Evolutionary conservation across 768 basidiomycete species (phyloP).

Genomic region (Suillus americanus): DNA sequence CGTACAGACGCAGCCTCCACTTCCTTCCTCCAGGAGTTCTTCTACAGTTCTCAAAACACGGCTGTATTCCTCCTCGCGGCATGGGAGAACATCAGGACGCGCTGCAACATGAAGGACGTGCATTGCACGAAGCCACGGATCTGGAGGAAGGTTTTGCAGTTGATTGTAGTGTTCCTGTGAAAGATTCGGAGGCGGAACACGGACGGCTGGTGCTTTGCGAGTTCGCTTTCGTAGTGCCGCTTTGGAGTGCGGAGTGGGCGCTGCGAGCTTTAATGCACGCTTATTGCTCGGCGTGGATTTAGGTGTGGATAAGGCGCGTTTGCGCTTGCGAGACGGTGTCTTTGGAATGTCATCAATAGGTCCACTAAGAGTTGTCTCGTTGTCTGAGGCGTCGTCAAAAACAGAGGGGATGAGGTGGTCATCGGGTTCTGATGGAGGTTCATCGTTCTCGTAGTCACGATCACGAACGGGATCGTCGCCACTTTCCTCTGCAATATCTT

Average conservation of each 20-base stretch:
- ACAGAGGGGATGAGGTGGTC: conserved; percentile 20
- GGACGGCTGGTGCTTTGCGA: conserved; percentile 30
- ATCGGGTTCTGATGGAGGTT: conserved; percentile 17
- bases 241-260: conserved; percentile 78
- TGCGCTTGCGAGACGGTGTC: conserved; percentile 59
- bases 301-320: conserved; percentile 31
- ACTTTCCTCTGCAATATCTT: conserved; percentile 22
- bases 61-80: conserved; percentile 83
- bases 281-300: conserved; percentile 36
- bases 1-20: conserved; percentile 94
- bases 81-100: conserved; percentile 86
- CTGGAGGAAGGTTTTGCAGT: conserved; percentile 56
- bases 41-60: conserved; percentile 75
- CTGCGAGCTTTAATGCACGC: conserved; percentile 43
- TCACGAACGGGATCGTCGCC: conserved; percentile 7
- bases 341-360: conserved; percentile 34
- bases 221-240: conserved; percentile 50
- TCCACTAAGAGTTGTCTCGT: conserved; percentile 30
- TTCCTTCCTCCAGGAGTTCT: conserved; percentile 87
- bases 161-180: conserved; percentile 37
- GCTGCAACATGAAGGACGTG: conserved; percentile 91
- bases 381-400: conserved; percentile 19
- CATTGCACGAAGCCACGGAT: conserved; percentile 87
- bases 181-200: conserved; percentile 35
- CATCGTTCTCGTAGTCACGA: conserved; percentile 23